Evolutionary conservation across 352 stramenopile genomes (phyloP).

Genomic region (Globisporangium mamillatum): DNA sequence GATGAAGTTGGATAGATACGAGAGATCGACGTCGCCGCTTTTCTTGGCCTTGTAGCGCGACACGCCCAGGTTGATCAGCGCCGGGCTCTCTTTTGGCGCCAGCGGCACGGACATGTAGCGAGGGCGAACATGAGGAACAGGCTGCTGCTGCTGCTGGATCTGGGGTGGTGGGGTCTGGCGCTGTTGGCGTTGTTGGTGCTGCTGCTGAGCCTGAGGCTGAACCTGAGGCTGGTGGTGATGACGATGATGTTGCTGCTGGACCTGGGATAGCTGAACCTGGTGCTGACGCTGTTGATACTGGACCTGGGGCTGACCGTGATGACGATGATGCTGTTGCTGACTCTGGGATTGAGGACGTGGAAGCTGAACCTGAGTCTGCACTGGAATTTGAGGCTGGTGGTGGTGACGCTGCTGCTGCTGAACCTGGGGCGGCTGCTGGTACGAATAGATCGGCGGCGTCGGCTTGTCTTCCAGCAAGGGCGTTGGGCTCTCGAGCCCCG

Average conservation of each 20-base stretch:
- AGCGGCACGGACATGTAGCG: not conserved
- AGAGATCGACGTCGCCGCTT: conserved; percentile 12
- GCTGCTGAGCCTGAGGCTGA: not conserved
- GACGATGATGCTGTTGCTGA: not conserved
- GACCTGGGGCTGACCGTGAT: not conserved
- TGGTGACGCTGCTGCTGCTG: not conserved
- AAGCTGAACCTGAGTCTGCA: not conserved
- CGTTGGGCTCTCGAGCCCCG: not conserved
- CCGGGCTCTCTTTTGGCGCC: conserved; percentile 3
- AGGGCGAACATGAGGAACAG: not conserved
- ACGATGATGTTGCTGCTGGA: not conserved
- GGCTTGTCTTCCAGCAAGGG: conserved; percentile 15
- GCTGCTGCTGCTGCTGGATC: not conserved
- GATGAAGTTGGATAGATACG: conserved; percentile 18
- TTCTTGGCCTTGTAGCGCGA: conserved; percentile 7
- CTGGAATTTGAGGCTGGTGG: not conserved
- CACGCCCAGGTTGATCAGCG: conserved; percentile 15
- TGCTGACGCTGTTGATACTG: no score
- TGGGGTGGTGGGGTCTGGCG: not conserved
- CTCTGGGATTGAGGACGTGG: not conserved
- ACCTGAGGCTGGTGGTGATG: not conserved
- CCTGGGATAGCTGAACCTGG: not conserved
- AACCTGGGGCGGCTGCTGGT: not conserved
- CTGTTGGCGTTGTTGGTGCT: not conserved
- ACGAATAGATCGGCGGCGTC: not conserved